Conservation (phyloP, 1,139 yeast species). For the Saccharomycopsis phalli region DNA sequence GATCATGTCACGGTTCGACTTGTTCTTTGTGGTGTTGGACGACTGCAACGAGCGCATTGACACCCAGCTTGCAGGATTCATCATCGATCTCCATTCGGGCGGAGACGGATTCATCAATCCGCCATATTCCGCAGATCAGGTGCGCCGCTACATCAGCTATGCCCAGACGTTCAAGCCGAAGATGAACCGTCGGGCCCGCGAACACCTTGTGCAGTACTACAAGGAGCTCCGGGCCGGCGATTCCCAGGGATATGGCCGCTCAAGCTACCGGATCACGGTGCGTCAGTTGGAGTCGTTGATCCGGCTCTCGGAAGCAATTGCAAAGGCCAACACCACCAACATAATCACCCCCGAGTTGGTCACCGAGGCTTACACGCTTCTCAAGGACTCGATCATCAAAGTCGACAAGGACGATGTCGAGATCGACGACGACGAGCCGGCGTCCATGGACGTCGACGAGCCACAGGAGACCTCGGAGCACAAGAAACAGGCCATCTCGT, state of each 20-base stretch:
- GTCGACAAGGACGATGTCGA: constrained; percentile 94
- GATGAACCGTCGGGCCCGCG: constrained; percentile 76
- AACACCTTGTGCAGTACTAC: constrained; percentile 67
- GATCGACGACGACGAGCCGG: constrained; percentile 49
- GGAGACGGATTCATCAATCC: constrained; percentile 87
- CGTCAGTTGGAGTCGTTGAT: constrained; percentile 94
- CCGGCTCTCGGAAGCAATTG: constrained; percentile 91
- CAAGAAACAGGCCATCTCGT: constrained; percentile 51
- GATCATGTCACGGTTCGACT: constrained; percentile 95
- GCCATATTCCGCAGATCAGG: constrained; percentile 83
- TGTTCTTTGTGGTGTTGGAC: constrained; percentile 89
- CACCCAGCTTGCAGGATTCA: constrained; percentile 83
- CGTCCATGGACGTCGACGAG: neutral
- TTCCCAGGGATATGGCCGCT: constrained; percentile 82
- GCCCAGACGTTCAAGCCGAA: constrained; percentile 92
- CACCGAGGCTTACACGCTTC: constrained; percentile 84
- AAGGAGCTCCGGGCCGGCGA: constrained; percentile 86
- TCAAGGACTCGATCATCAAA: constrained; percentile 85
- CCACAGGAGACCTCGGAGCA: constrained; percentile 17
- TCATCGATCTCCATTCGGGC: constrained; percentile 86
- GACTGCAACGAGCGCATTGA: constrained; percentile 91
- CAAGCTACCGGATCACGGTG: constrained; percentile 89
- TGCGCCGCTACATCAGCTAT: constrained; percentile 80
- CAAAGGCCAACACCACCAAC: constrained; percentile 92
- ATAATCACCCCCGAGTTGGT: constrained; percentile 82